Evolutionary conservation across 306 rosid genomes (phyloP).

Genomic region (Cucurbita argyrosperma): DNA sequence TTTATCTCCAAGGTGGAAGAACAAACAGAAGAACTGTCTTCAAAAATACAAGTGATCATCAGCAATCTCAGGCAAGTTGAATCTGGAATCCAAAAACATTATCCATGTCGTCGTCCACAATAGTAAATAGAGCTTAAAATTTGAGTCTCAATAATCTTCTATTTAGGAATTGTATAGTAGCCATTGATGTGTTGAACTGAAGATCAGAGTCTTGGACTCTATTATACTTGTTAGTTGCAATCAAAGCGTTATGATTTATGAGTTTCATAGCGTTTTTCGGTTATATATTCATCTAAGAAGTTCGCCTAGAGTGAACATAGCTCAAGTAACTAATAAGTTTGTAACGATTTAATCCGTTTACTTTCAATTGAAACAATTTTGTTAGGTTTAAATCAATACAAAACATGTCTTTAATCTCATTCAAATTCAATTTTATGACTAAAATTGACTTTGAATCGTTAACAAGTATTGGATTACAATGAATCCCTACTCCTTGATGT

Average conservation of each 20-base stretch:
- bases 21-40: constrained; percentile 58
- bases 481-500: too few relatives aligned
- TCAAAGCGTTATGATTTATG: neutral
- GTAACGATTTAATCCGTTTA: too few relatives aligned
- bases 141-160: neutral
- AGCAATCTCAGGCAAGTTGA: constrained; percentile 60
- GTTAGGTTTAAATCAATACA: too few relatives aligned
- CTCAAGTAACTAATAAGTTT: too few relatives aligned
- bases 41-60: constrained; percentile 45
- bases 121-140: neutral
- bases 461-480: too few relatives aligned
- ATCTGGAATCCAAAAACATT: constrained; percentile 38
- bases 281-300: too few relatives aligned
- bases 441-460: too few relatives aligned
- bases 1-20: constrained; percentile 53
- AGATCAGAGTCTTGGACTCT: neutral
- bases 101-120: neutral
- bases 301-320: too few relatives aligned
- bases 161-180: neutral
- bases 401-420: too few relatives aligned
- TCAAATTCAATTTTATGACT: too few relatives aligned
- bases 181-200: constrained; percentile 2
- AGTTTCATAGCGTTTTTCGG: neutral
- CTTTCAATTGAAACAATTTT: too few relatives aligned
- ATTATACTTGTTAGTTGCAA: neutral